phyloP scores from a whole-genome alignment of 129 eudicot species.

The Smallanthus sonchifolius region DNA sequence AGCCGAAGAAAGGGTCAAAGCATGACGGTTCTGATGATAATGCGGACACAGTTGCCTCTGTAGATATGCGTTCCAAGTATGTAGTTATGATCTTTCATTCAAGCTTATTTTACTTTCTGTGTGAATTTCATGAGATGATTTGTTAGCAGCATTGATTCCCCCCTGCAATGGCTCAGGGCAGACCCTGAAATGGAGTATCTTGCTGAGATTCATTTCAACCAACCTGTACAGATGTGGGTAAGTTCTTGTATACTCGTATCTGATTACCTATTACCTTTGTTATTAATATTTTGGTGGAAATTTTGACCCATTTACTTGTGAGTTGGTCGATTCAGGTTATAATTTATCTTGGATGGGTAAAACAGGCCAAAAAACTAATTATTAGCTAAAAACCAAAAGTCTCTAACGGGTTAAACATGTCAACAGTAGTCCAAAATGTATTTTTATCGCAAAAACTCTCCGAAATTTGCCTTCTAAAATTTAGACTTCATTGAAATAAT shows the following conservation, averaged over 20 bases:
- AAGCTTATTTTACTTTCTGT: not conserved
- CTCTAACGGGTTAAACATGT: not conserved
- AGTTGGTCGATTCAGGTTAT: not conserved
- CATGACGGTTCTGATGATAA: slow-evolving; percentile 97
- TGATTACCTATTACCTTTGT: not conserved
- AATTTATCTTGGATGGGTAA: not conserved
- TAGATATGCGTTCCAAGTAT: slow-evolving; percentile 75
- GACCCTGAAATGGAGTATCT: slow-evolving; percentile 99
- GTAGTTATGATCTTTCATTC: slow-evolving; percentile 19
- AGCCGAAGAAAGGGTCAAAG: slow-evolving; percentile 70
- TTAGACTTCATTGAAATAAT: not conserved
- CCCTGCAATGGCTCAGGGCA: slow-evolving; percentile 92
- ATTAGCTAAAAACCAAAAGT: not conserved
- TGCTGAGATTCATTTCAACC: slow-evolving; percentile 86
- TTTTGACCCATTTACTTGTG: not conserved
- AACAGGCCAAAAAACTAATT: not conserved
- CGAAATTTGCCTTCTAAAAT: not conserved
- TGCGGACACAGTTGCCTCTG: slow-evolving; percentile 52
- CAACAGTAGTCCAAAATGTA: not conserved
- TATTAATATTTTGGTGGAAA: not conserved
- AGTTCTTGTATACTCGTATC: slow-evolving; percentile 23
- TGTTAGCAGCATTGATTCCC: slow-evolving; percentile 74
- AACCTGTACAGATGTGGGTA: slow-evolving; percentile 99
- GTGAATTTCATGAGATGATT: not conserved
- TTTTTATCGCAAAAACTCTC: not conserved